These are phyloP conservation scores for Cronartium ribicola DNA, from an alignment of 1,284 basidiomycete genomes.

Conservation along the genomic window DNA sequence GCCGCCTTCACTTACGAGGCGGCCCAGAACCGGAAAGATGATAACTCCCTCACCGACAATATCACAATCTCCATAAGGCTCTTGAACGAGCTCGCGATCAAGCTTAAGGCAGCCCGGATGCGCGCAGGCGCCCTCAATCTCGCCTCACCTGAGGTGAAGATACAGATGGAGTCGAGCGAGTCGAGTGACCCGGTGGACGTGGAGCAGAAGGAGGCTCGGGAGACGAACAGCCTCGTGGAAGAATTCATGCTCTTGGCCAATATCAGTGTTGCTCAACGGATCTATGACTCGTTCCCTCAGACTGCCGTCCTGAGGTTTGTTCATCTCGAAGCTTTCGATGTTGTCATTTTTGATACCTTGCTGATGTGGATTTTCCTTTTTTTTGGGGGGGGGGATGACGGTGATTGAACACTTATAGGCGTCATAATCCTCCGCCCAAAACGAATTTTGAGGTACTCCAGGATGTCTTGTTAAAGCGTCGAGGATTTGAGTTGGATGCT, in stretches of 20 bases:
- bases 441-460: conserved; percentile 94
- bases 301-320: conserved; percentile 82
- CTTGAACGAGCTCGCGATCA: conserved; percentile 79
- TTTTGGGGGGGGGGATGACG: background rate
- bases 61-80: conserved; percentile 84
- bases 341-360: background rate
- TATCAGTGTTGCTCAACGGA: conserved; percentile 84
- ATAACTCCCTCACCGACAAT: conserved; percentile 72
- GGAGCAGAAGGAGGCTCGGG: conserved; percentile 85
- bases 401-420: conserved; percentile 56
- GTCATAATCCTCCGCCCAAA: conserved; percentile 87
- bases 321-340: background rate
- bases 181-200: conserved; percentile 86
- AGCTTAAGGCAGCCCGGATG: conserved; percentile 82
- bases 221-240: conserved; percentile 96
- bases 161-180: conserved; percentile 86
- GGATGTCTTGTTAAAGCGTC: conserved; percentile 82
- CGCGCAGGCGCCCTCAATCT: conserved; percentile 91
- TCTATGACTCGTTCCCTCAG: conserved; percentile 90
- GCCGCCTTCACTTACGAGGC: conserved; percentile 97
- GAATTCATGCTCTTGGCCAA: conserved; percentile 99
- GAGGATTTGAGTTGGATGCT: conserved; percentile 79
- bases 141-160: conserved; percentile 93
- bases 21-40: conserved; percentile 89
- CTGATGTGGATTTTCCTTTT: background rate